These are phyloP conservation scores for Verbena officinalis DNA, from an alignment of 257 asterid species.

Conservation along the genomic window DNA sequence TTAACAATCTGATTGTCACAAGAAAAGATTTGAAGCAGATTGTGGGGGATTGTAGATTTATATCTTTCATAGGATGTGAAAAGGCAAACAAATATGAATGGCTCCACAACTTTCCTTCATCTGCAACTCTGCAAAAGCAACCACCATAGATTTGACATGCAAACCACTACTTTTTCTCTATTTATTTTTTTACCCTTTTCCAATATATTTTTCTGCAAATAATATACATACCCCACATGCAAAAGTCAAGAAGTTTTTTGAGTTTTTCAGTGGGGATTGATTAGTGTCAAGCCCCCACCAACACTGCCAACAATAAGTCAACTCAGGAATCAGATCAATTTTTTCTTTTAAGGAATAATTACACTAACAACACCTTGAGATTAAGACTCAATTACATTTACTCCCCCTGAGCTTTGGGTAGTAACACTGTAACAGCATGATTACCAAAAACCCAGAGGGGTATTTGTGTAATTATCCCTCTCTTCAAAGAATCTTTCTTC, in stretches of 20 bases:
- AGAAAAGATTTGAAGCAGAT: neutral
- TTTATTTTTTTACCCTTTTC: constrained; percentile 29
- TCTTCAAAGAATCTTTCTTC: no score
- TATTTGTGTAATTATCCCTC: no score
- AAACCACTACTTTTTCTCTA: constrained; percentile 27
- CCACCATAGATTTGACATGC: constrained; percentile 32
- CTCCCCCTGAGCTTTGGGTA: no score
- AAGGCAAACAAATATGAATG: constrained; percentile 23
- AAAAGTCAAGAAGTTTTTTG: constrained; percentile 26
- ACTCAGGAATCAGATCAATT: constrained; percentile 6
- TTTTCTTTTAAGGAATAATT: no score
- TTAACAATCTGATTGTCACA: neutral
- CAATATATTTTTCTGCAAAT: constrained; percentile 36
- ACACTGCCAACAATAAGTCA: constrained; percentile 32
- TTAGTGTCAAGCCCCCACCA: constrained; percentile 26
- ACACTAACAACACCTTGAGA: no score
- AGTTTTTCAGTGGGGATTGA: constrained; percentile 7
- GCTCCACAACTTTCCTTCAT: constrained; percentile 24
- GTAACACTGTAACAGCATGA: no score
- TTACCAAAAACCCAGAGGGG: no score
- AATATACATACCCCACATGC: constrained; percentile 26
- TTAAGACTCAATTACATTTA: no score
- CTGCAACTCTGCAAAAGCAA: constrained; percentile 26
- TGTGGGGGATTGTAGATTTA: constrained; percentile 15
- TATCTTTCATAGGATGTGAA: constrained; percentile 16